Evolutionary conservation across 176 grass and related monocot genomes (phyloP), one percentile per base, ranked within the genome.

Genomic region (Leersia perrieri): DNA sequence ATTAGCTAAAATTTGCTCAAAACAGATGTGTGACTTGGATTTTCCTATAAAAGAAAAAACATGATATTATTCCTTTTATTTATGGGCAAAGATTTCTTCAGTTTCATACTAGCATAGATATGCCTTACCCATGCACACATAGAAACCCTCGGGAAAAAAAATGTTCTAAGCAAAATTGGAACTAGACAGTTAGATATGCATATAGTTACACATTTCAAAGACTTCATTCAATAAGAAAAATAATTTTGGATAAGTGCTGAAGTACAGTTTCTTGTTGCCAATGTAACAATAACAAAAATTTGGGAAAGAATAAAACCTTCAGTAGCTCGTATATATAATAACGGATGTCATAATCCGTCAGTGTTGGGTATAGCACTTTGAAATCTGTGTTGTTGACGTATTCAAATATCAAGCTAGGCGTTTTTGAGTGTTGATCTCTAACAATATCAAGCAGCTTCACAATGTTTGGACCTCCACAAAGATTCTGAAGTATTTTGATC

Each of bases 301-400:
- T 70, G 47, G 29, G 9, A 64, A 79, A 70, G 12, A 60, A 49
- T 3, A 25, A 60, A 47, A 95, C 96, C 96, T 98, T 98, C 32
- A 98, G 96, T 86, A 98, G 83, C 76, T 98, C 96, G 1, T 93
- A 98, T 33, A 98, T 91, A 73, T 98, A 98, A 74, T 95, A 98
- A 27, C 96, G 92, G 79, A 98, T 95, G 26, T 98, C 96, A 91
- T 98, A 98, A 85, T 98, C 96, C n/a, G 92, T 95, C 72, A 98
- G 31, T 75, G 96, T 91, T 30, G 96, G 90, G 80, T 98, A 98
- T 23, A 98, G 33, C 28, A 95, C 80, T 91, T 98, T 98, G 79
- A 98, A 95, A 86, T 98, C 96, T 36, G 96, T 98, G 88, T 91
- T 98, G 63, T 98, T 98, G 23, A 98, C 93, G 76, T 93, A 91